A percentile compares a stretch with the other conserved stretches of the same genome.
Evolutionary conservation across 805 yeast genomes (phyloP).

Genomic region (Millerozyma acaciae): DNA sequence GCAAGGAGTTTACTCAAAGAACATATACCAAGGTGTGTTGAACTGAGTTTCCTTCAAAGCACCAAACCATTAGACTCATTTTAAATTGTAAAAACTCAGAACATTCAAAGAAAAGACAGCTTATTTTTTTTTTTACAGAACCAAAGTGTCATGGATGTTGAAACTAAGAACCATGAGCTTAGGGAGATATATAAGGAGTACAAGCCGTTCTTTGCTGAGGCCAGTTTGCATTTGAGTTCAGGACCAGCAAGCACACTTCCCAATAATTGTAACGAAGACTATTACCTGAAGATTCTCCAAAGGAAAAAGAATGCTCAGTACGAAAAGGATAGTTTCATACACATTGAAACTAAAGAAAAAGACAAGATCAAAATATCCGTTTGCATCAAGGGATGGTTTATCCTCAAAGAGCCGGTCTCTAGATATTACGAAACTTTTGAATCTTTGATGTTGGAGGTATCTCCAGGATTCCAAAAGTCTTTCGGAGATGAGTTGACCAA

Average conservation of each 20-base stretch:
- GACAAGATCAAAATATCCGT: conserved; percentile 17
- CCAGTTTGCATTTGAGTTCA: conserved; percentile 9
- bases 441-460: conserved; percentile 23
- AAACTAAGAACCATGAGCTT: conserved; percentile 17
- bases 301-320: conserved; percentile 1
- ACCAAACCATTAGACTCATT: no score
- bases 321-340: conserved; percentile 6
- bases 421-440: conserved; percentile 28
- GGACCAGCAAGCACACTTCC: not conserved
- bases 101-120: no score
- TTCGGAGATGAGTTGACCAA: conserved; percentile 17
- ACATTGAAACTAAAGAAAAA: conserved; percentile 16
- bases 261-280: conserved; percentile 4
- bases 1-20: not conserved
- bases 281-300: conserved; percentile 2
- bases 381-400: conserved; percentile 27
- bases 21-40: not conserved
- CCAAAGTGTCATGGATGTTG: conserved; percentile 18
- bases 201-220: conserved; percentile 14
- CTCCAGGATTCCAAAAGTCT: conserved; percentile 17
- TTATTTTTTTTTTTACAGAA: no score
- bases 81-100: no score
- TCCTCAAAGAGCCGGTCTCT: conserved; percentile 6
- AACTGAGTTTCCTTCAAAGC: not conserved
- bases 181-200: conserved; percentile 18